Percentiles rank a stretch among this genome's conserved stretches.
These are phyloP conservation scores for Tulasnella sp. DNA, from an alignment of 768 basidiomycete species.

Conservation along the genomic window DNA sequence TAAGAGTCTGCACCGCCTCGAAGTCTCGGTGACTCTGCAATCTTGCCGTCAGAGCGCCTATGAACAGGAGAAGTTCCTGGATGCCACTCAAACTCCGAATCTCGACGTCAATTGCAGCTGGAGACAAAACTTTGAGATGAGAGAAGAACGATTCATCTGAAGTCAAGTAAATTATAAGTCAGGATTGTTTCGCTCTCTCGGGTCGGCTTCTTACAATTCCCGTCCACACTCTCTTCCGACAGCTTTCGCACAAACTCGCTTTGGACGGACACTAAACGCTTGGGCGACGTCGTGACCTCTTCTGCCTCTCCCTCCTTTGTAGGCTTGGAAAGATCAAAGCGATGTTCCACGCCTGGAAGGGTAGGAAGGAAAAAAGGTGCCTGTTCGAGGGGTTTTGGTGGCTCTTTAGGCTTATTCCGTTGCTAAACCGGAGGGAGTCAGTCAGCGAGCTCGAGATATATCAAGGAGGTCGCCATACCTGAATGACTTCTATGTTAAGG, in stretches of 20 bases:
- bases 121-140: conserved; percentile 79
- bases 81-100: conserved; percentile 59
- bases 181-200: conserved; percentile 10
- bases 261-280: conserved; percentile 37
- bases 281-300: conserved; percentile 41
- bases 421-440: conserved; percentile 48
- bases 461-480: conserved; percentile 47
- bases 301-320: conserved; percentile 39
- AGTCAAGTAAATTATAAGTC: neutral
- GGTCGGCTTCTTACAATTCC: conserved; percentile 57
- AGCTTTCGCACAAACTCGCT: conserved; percentile 72
- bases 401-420: conserved; percentile 94
- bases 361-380: conserved; percentile 98
- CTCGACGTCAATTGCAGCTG: conserved; percentile 88
- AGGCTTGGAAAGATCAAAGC: conserved; percentile 56
- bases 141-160: conserved; percentile 79
- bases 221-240: conserved; percentile 48
- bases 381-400: conserved; percentile 90
- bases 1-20: conserved; percentile 87
- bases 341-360: conserved; percentile 76
- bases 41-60: conserved; percentile 67
- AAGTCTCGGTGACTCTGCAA: conserved; percentile 82
- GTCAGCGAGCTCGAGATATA: neutral
- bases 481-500: conserved; percentile 92
- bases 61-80: conserved; percentile 56